Evolutionary conservation across 805 yeast genomes (phyloP).

Genomic region (Saccharomycopsis javanensis): DNA sequence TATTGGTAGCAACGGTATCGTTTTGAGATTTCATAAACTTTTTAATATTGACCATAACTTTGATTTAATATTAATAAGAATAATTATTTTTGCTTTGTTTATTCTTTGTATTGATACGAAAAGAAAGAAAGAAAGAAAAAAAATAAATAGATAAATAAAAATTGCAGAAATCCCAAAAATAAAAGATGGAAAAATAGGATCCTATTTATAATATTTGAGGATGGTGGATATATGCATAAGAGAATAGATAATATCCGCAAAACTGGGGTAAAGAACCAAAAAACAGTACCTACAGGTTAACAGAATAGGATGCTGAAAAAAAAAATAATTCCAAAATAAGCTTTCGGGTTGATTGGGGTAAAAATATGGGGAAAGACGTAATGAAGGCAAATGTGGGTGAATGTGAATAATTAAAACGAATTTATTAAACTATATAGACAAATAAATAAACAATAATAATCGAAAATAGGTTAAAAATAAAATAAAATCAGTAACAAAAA

Average conservation of each 20-base stretch:
- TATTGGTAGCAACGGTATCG: background rate
- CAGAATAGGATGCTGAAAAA: too few species aligned
- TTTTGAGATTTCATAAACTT: background rate
- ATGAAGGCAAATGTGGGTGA: too few species aligned
- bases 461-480: background rate
- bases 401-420: too few species aligned
- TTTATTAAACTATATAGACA: too few species aligned
- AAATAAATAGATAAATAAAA: background rate
- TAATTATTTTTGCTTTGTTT: too few species aligned
- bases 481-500: too few species aligned
- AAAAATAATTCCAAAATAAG: background rate
- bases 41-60: background rate
- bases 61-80: too few species aligned
- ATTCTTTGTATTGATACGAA: background rate
- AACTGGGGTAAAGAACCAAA: background rate
- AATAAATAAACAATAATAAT: too few species aligned
- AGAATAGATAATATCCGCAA: too few species aligned
- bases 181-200: background rate
- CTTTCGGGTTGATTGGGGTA: background rate
- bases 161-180: background rate
- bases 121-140: background rate
- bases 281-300: too few species aligned
- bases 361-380: background rate
- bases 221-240: background rate
- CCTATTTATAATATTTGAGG: background rate